Percentiles rank a stretch among this genome's conserved stretches.
phyloP scores from a whole-genome alignment of 208 protist species.

The Porcisia deanei region DNA sequence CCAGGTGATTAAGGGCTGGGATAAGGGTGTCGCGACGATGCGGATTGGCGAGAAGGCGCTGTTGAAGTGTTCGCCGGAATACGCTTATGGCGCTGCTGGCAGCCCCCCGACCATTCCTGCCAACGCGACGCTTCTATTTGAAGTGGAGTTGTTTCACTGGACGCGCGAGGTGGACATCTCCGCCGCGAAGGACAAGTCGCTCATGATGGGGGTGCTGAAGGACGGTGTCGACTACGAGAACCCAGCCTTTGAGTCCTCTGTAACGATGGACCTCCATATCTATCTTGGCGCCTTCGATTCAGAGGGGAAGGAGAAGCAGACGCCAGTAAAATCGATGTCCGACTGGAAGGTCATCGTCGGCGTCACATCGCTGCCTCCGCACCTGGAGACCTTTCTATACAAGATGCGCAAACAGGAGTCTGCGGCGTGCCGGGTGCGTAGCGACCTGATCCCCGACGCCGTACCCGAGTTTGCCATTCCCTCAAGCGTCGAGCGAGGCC shows the following conservation, averaged over 20 bases:
- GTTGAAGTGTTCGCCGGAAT: slow-evolving; percentile 70
- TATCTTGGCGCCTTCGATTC: slow-evolving; percentile 53
- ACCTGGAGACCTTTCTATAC: slow-evolving; percentile 71
- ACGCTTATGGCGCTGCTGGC: slow-evolving; percentile 83
- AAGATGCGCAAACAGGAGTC: slow-evolving; percentile 75
- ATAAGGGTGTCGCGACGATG: slow-evolving; percentile 92
- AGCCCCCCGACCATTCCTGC: slow-evolving; percentile 85
- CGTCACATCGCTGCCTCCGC: slow-evolving; percentile 60
- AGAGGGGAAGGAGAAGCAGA: slow-evolving; percentile 36
- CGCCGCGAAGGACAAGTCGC: slow-evolving; percentile 62
- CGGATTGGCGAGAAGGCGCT: slow-evolving; percentile 83
- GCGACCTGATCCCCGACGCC: slow-evolving; percentile 39
- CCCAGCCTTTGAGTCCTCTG: slow-evolving; percentile 69
- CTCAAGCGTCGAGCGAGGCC: slow-evolving; percentile 21
- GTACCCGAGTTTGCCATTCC: slow-evolving; percentile 68
- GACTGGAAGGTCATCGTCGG: slow-evolving; percentile 65
- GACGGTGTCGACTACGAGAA: slow-evolving; percentile 83
- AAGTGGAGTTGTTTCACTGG: slow-evolving; percentile 91
- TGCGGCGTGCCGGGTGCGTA: slow-evolving; percentile 63
- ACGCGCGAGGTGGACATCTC: slow-evolving; percentile 80
- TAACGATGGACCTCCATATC: slow-evolving; percentile 66
- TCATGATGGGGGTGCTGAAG: slow-evolving; percentile 75
- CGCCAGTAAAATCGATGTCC: slow-evolving; percentile 46
- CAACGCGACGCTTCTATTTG: slow-evolving; percentile 90
- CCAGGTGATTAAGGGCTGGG: slow-evolving; percentile 93